These are phyloP conservation scores for Pseudodiploospora longispora DNA, from an alignment of 2,329 filamentous ascomycete species.

Conservation along the genomic window DNA sequence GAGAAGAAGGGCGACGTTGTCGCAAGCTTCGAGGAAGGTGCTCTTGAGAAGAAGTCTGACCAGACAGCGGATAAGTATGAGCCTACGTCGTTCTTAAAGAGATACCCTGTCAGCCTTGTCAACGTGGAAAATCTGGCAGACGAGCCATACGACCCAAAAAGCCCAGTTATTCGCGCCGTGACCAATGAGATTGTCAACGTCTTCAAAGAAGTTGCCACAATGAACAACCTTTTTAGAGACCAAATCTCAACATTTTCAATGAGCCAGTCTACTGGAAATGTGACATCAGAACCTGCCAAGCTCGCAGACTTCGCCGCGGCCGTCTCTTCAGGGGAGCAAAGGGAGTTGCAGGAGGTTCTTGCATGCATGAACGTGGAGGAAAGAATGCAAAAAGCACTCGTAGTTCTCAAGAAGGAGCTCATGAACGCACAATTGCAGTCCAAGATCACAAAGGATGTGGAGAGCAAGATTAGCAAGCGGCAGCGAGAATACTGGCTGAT, in stretches of 20 bases:
- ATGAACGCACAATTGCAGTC: conserved; percentile 97
- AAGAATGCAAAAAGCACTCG: conserved; percentile 80
- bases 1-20: conserved; percentile 90
- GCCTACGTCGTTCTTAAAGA: conserved; percentile 82
- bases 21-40: conserved; percentile 87
- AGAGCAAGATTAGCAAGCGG: conserved; percentile 93
- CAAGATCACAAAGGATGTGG: conserved; percentile 96
- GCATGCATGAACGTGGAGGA: conserved; percentile 86
- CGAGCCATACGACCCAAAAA: conserved; percentile 84
- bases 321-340: conserved; percentile 86
- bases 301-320: conserved; percentile 95
- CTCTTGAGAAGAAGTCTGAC: conserved; percentile 52
- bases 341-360: conserved; percentile 86
- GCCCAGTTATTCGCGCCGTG: conserved; percentile 78
- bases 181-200: conserved; percentile 98
- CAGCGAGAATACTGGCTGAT: conserved; percentile 98
- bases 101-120: conserved; percentile 86
- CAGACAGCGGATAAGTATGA: conserved; percentile 57
- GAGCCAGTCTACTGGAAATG: conserved; percentile 88
- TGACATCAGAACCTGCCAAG: conserved; percentile 90
- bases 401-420: conserved; percentile 93
- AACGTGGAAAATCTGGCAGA: conserved; percentile 91
- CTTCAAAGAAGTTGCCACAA: conserved; percentile 90
- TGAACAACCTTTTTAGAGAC: conserved; percentile 93
- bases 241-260: conserved; percentile 97